Evolutionary conservation across 1,284 basidiomycete species (phyloP).

Genomic region (Sphaerobolus stellatus): DNA sequence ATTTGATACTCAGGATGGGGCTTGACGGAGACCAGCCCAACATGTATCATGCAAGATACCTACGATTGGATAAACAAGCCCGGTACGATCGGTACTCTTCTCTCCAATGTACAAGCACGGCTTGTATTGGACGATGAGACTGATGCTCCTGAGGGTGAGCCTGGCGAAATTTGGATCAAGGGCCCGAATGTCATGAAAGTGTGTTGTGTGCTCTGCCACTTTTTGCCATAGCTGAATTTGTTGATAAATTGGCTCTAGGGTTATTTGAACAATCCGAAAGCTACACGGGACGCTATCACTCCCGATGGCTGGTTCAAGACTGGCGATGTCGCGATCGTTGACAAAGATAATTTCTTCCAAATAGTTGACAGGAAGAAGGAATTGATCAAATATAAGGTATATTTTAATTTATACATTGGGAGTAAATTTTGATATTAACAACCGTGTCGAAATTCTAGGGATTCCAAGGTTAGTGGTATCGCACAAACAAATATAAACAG

Average conservation of each 20-base stretch:
- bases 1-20: conserved; percentile 56
- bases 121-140: conserved; percentile 58
- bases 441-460: conserved; percentile 48
- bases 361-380: conserved; percentile 38
- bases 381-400: conserved; percentile 63
- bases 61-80: conserved; percentile 33
- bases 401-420: conserved; percentile 8
- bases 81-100: conserved; percentile 68
- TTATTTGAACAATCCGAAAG: conserved; percentile 34
- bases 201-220: conserved; percentile 1
- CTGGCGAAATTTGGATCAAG: conserved; percentile 80
- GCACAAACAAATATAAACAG: neutral
- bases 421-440: neutral
- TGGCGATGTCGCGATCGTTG: conserved; percentile 40
- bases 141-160: conserved; percentile 45
- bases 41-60: conserved; percentile 23
- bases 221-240: no score
- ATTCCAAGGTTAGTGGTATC: conserved; percentile 2
- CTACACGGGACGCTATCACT: conserved; percentile 37
- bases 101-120: conserved; percentile 79
- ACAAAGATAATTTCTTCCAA: conserved; percentile 32
- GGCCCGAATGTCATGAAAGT: conserved; percentile 82
- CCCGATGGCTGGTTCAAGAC: conserved; percentile 45
- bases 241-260: conserved; percentile 35
- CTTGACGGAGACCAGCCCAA: conserved; percentile 75